A percentile compares a stretch with the other conserved stretches of the same genome.
Evolutionary conservation across 495 filamentous ascomycete genomes (phyloP).

Genomic region (Neurospora discreta): DNA sequence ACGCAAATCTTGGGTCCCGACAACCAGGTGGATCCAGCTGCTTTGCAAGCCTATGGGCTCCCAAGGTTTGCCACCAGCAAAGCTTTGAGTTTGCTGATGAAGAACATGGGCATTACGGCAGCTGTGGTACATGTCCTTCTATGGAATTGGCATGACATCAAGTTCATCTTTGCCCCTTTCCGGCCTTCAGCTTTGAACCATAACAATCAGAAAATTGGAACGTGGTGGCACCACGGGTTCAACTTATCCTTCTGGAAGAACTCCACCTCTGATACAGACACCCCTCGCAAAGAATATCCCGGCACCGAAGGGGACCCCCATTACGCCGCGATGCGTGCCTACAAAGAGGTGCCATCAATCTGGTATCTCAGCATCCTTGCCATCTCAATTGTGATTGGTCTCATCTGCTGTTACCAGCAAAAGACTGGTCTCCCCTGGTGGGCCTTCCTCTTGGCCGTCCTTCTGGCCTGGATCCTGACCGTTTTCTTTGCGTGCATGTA

Average conservation of each 20-base stretch:
- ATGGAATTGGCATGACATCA: slow-evolving; percentile 23
- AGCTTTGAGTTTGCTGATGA: slow-evolving; percentile 22
- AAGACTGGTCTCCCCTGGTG: slow-evolving; percentile 42
- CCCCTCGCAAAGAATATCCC: not conserved
- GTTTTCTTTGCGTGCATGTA: slow-evolving; percentile 19
- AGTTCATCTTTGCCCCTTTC: slow-evolving; percentile 10
- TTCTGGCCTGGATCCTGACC: slow-evolving; percentile 19
- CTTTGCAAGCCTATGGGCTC: slow-evolving; percentile 23
- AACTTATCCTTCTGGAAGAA: slow-evolving; percentile 4
- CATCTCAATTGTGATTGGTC: slow-evolving; percentile 33
- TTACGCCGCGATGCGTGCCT: slow-evolving; percentile 32
- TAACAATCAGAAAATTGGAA: not conserved
- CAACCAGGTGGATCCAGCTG: slow-evolving; percentile 23
- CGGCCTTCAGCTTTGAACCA: slow-evolving; percentile 10
- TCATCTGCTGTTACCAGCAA: slow-evolving; percentile 34
- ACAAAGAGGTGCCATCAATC: slow-evolving; percentile 40
- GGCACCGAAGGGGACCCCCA: slow-evolving; percentile 30
- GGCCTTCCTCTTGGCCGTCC: slow-evolving; percentile 38
- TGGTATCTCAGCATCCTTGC: slow-evolving; percentile 39
- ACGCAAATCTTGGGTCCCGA: slow-evolving; percentile 21
- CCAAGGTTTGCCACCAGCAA: slow-evolving; percentile 33
- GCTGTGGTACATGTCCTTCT: slow-evolving; percentile 28
- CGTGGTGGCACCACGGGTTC: not conserved
- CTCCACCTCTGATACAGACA: not conserved
- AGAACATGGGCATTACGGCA: slow-evolving; percentile 32